Conservation (phyloP, 768 basidiomycete species). For the Macrocybe gigantea region DNA sequence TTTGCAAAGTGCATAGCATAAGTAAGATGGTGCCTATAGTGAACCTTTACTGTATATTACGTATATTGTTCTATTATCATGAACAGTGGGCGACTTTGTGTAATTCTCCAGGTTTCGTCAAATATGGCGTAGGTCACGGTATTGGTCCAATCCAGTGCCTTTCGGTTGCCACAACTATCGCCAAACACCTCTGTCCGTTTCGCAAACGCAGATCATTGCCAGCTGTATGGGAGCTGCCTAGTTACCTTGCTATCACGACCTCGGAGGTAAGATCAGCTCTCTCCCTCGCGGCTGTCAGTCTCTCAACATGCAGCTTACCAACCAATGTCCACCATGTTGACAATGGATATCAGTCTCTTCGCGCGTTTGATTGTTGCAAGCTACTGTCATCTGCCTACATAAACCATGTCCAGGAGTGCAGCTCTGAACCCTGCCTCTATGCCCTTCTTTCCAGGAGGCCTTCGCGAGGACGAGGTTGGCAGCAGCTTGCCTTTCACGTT, state of each 20-base stretch:
- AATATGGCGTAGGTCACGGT: too few species aligned
- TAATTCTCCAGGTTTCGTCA: constrained; percentile 4
- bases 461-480: constrained; percentile 51
- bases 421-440: constrained; percentile 77
- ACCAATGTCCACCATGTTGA: constrained; percentile 15
- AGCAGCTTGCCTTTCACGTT: constrained; percentile 39
- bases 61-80: background rate
- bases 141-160: background rate
- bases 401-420: constrained; percentile 68
- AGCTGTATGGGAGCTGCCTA: constrained; percentile 40
- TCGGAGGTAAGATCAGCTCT: constrained; percentile 21
- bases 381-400: constrained; percentile 25
- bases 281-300: constrained; percentile 11
- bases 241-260: constrained; percentile 17
- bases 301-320: constrained; percentile 21
- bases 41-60: background rate
- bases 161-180: constrained; percentile 1
- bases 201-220: constrained; percentile 6
- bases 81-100: background rate
- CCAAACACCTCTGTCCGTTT: constrained; percentile 7
- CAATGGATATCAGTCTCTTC: constrained; percentile 17
- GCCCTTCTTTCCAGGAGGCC: constrained; percentile 76
- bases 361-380: constrained; percentile 31
- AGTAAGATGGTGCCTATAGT: constrained; percentile 1
- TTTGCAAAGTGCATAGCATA: constrained; percentile 8